phyloP scores from a whole-genome alignment of 2,329 filamentous ascomycete species.

The Onygenales sp. region DNA sequence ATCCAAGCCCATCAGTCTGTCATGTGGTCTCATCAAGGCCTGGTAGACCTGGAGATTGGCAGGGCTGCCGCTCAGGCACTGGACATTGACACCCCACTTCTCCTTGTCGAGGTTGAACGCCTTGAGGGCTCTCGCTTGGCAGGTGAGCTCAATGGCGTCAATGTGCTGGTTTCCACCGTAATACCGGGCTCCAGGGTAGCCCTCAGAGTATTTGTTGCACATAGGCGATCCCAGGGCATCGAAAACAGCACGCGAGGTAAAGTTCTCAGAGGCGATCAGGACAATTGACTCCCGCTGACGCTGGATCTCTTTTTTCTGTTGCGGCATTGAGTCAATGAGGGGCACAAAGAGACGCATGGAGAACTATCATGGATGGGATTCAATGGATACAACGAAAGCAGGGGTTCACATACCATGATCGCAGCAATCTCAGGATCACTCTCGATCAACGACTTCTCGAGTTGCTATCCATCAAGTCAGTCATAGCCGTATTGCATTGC shows the following conservation, averaged over 20 bases:
- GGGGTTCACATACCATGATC: conserved; percentile 68
- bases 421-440: conserved; percentile 87
- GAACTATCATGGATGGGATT: not conserved
- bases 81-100: conserved; percentile 98
- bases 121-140: conserved; percentile 86
- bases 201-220: conserved; percentile 99
- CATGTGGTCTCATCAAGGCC: conserved; percentile 84
- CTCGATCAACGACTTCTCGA: conserved; percentile 88
- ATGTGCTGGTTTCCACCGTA: conserved; percentile 99
- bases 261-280: conserved; percentile 97
- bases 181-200: conserved; percentile 95
- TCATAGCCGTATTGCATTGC: conserved; percentile 15
- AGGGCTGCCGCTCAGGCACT: conserved; percentile 83
- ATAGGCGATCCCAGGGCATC: conserved; percentile 90
- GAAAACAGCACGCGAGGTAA: conserved; percentile 96
- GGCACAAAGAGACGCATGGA: not conserved
- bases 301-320: conserved; percentile 75
- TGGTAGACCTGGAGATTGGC: conserved; percentile 98
- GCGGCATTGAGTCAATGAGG: conserved; percentile 3
- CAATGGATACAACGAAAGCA: not conserved
- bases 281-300: conserved; percentile 98
- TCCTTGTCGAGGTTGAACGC: conserved; percentile 77
- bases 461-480: conserved; percentile 56
- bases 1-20: conserved; percentile 93
- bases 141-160: conserved; percentile 88